Conservation (phyloP, 306 rosid species). For the Astragalus membranaceus region DNA sequence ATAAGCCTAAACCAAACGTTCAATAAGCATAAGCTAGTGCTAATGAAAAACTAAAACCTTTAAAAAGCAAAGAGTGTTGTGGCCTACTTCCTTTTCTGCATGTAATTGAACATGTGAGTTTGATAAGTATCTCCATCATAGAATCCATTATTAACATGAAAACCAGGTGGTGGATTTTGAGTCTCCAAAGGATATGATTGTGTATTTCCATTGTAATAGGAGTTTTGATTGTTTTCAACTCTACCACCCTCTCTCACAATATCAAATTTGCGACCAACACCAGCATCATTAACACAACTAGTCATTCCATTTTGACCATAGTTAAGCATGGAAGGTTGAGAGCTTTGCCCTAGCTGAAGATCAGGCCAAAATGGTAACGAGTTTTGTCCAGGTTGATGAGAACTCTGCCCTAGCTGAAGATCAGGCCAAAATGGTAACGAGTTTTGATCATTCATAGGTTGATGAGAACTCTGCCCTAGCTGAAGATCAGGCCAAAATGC, state of each 20-base stretch:
- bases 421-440: too few species aligned
- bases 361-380: too few species aligned
- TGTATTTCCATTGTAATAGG: not conserved
- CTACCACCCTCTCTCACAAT: not conserved
- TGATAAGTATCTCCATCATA: not conserved
- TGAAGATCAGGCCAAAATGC: not conserved
- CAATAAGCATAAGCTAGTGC: not conserved
- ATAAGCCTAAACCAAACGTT: not conserved
- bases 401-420: too few species aligned
- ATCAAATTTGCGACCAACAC: not conserved
- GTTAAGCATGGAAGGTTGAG: not conserved
- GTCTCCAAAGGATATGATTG: not conserved
- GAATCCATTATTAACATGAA: not conserved
- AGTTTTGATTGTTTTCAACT: not conserved
- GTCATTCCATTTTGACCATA: not conserved
- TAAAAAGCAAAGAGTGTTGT: not conserved
- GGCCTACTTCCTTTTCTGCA: slow-evolving; percentile 8
- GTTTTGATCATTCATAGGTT: too few species aligned
- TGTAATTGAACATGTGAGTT: not conserved
- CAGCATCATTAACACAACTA: not conserved
- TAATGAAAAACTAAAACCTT: not conserved
- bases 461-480: not conserved
- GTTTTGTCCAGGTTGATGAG: too few species aligned
- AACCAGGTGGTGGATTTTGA: not conserved
- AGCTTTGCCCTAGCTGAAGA: not conserved